Evolutionary conservation across 2,329 filamentous ascomycete genomes (phyloP).

Genomic region (Gaeumannomyces sp.): DNA sequence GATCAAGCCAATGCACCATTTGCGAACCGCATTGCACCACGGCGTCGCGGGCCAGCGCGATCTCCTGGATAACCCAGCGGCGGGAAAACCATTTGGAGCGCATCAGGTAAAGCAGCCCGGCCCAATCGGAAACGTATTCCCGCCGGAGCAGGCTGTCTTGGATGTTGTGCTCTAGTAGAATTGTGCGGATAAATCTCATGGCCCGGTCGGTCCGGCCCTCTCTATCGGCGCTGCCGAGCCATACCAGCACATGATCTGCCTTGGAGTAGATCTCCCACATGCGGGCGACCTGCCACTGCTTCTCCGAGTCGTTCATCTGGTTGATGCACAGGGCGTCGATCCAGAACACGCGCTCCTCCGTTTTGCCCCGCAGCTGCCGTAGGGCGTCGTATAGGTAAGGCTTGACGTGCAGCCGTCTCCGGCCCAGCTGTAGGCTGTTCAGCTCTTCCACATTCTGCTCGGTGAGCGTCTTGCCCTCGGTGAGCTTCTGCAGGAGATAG

Average conservation of each 20-base stretch:
- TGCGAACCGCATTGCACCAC: too few species aligned
- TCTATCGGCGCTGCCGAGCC: neutral
- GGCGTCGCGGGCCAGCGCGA: neutral
- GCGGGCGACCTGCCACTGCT: neutral
- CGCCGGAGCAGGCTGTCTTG: too few species aligned
- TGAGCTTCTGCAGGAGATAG: neutral
- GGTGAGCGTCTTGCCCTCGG: neutral
- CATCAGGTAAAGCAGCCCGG: too few species aligned
- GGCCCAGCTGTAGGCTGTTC: conserved; percentile 2
- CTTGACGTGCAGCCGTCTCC: neutral
- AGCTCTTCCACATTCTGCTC: neutral
- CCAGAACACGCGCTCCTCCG: conserved; percentile 4
- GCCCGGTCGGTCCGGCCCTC: too few species aligned
- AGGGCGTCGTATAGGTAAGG: neutral
- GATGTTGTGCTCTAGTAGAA: too few species aligned
- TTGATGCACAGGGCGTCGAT: conserved; percentile 6
- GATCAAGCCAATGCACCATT: too few species aligned
- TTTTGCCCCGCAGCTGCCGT: neutral
- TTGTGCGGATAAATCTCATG: too few species aligned
- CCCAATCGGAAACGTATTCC: too few species aligned
- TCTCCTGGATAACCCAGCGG: conserved; percentile 1
- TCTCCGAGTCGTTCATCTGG: neutral
- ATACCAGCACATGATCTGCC: neutral
- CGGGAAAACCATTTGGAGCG: conserved; percentile 1
- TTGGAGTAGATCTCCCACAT: conserved; percentile 2